Evolutionary conservation across 345 rosid genomes (phyloP).

Genomic region (Gossypium anomalum): DNA sequence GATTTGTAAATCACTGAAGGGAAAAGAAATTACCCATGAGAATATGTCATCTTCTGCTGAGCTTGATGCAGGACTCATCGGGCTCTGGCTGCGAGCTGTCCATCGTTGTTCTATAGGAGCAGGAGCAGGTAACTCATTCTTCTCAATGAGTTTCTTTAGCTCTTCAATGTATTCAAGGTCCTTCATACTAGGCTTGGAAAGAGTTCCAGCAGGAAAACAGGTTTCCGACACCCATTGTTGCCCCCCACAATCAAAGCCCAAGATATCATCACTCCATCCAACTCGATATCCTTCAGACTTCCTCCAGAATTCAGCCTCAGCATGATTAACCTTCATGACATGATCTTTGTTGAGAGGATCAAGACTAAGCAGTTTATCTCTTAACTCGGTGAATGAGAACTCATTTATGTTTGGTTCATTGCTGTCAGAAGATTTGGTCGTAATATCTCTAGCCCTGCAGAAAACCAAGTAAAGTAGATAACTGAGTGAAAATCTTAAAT

Average conservation of each 20-base stretch:
- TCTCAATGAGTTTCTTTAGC: slow-evolving; percentile 76
- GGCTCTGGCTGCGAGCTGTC: slow-evolving; percentile 82
- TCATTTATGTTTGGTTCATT: slow-evolving; percentile 55
- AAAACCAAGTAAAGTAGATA: slow-evolving; percentile 26
- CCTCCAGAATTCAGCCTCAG: slow-evolving; percentile 97
- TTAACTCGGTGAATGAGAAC: slow-evolving; percentile 78
- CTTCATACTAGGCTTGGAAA: slow-evolving; percentile 80
- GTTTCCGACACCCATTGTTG: slow-evolving; percentile 99
- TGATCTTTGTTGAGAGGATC: slow-evolving; percentile 90
- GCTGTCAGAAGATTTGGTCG: slow-evolving; percentile 38
- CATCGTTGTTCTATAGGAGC: slow-evolving; percentile 97
- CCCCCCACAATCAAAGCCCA: slow-evolving; percentile 99
- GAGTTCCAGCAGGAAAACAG: slow-evolving; percentile 91
- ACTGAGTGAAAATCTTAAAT: slow-evolving; percentile 13
- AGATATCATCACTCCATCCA: slow-evolving; percentile 95
- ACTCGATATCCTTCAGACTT: slow-evolving; percentile 94
- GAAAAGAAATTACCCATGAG: slow-evolving; percentile 65
- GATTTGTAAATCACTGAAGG: background rate
- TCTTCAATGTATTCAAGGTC: slow-evolving; percentile 88
- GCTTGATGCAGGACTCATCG: slow-evolving; percentile 88
- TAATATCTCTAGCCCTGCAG: slow-evolving; percentile 43
- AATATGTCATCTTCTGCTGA: slow-evolving; percentile 66
- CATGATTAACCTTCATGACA: slow-evolving; percentile 68
- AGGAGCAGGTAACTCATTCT: slow-evolving; percentile 75
- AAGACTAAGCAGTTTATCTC: slow-evolving; percentile 84